phyloP scores from a whole-genome alignment of 305 asterid species.

The Fraxinus xanthoxyloides region DNA sequence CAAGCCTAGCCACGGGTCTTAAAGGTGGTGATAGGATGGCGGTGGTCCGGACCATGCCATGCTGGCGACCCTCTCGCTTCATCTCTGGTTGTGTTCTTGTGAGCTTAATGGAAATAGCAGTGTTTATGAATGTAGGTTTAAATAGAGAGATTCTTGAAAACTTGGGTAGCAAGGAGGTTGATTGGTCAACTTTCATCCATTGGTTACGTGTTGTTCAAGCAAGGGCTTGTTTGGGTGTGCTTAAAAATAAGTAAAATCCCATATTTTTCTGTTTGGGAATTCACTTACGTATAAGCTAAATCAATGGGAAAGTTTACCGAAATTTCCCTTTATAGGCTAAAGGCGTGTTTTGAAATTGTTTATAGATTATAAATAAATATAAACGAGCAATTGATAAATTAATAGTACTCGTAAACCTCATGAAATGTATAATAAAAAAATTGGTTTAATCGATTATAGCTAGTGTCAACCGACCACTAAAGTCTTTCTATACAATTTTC shows the following conservation, averaged over 20 bases:
- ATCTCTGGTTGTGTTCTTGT: conserved; percentile 28
- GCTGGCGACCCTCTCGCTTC: conserved; percentile 85
- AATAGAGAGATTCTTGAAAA: conserved; percentile 16
- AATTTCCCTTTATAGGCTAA: not conserved
- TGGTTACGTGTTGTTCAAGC: conserved; percentile 35
- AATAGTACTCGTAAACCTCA: not conserved
- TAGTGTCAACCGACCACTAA: not conserved
- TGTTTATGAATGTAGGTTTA: conserved; percentile 12
- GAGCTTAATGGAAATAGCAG: conserved; percentile 6
- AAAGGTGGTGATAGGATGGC: conserved; percentile 32
- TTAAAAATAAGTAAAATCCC: not conserved
- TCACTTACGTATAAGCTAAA: not conserved
- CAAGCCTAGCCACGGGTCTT: conserved; percentile 25
- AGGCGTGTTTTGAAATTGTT: not conserved
- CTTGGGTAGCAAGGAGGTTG: conserved; percentile 44
- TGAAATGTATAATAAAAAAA: not conserved
- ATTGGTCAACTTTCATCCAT: conserved; percentile 41
- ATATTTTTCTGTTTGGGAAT: not conserved
- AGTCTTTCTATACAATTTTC: not conserved
- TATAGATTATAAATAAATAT: not conserved
- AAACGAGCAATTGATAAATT: not conserved
- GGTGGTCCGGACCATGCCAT: conserved; percentile 61
- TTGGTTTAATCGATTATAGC: not conserved
- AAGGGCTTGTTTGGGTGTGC: not conserved
- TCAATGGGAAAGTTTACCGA: not conserved